A percentile compares a stretch with the other conserved stretches of the same genome.
phyloP scores from a whole-genome alignment of 352 stramenopile species.

The Phytophthora lateralis region DNA sequence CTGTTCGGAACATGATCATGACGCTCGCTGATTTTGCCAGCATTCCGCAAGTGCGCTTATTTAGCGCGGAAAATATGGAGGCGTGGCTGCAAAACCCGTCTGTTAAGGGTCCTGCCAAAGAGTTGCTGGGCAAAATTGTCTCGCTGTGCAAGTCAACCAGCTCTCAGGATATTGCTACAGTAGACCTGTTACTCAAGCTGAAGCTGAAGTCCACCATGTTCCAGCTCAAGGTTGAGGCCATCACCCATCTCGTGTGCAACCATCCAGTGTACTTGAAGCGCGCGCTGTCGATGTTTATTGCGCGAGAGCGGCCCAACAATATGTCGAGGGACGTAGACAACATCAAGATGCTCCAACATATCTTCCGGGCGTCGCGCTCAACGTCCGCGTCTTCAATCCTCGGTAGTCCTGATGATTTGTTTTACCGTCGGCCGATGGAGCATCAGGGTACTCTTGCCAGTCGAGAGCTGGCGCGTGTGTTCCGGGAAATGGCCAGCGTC shows the following conservation, averaged over 20 bases:
- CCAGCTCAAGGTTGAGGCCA: conserved; percentile 84
- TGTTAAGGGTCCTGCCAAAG: conserved; percentile 71
- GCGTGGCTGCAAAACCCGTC: conserved; percentile 81
- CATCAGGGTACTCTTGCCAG: conserved; percentile 73
- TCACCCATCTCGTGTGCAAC: conserved; percentile 80
- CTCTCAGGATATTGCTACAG: conserved; percentile 57
- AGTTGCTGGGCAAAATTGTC: conserved; percentile 78
- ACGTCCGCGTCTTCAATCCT: conserved; percentile 35
- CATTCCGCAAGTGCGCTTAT: conserved; percentile 61
- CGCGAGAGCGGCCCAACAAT: conserved; percentile 78
- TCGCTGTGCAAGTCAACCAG: conserved; percentile 70
- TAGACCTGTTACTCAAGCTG: conserved; percentile 80
- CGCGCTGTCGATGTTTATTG: conserved; percentile 74
- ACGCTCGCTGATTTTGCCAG: conserved; percentile 70
- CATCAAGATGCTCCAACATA: conserved; percentile 90
- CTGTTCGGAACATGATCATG: conserved; percentile 77
- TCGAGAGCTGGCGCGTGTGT: conserved; percentile 75
- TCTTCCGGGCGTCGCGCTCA: conserved; percentile 72
- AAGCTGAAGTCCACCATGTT: conserved; percentile 91
- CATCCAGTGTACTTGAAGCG: conserved; percentile 71
- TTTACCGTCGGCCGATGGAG: conserved; percentile 55
- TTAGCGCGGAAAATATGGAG: conserved; percentile 81
- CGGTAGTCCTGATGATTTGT: conserved; percentile 55
- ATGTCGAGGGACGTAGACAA: conserved; percentile 89
- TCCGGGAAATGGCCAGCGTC: conserved; percentile 77